These are phyloP conservation scores for Cercospora beticola DNA, from an alignment of 2,329 filamentous ascomycete species.

Conservation along the genomic window DNA sequence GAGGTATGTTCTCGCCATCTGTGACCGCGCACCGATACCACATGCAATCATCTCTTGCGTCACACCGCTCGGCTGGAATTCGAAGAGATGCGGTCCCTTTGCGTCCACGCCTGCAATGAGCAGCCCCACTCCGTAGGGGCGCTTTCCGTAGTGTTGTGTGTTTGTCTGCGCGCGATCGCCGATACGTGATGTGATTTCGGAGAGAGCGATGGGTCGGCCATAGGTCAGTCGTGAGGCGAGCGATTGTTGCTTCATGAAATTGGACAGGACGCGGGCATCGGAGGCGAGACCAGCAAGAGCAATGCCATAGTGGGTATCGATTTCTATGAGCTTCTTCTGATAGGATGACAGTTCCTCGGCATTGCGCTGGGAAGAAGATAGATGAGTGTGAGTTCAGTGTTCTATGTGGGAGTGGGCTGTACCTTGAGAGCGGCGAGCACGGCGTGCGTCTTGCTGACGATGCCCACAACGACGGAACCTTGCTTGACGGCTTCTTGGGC, in stretches of 20 bases:
- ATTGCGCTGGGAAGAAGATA: constrained; percentile 66
- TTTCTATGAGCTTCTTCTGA: constrained; percentile 97
- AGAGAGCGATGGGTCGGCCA: constrained; percentile 86
- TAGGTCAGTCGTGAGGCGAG: constrained; percentile 94
- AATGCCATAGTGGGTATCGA: constrained; percentile 93
- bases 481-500: constrained; percentile 98
- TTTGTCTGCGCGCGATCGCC: constrained; percentile 96
- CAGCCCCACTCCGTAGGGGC: constrained; percentile 92
- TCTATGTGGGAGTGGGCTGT: constrained; percentile 22
- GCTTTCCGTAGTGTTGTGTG: constrained; percentile 95
- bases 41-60: constrained; percentile 97
- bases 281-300: constrained; percentile 96
- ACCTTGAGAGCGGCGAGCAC: constrained; percentile 97
- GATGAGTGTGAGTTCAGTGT: not conserved
- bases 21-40: constrained; percentile 90
- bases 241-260: constrained; percentile 99
- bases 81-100: constrained; percentile 90
- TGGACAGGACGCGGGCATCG: constrained; percentile 96
- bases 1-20: constrained; percentile 97
- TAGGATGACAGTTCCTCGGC: constrained; percentile 99
- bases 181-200: constrained; percentile 86
- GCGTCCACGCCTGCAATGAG: constrained; percentile 93
- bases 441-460: constrained; percentile 96
- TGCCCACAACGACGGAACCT: constrained; percentile 93
- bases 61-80: constrained; percentile 95